These are phyloP conservation scores for Vinca minor DNA, from an alignment of 257 asterid species.

Conservation along the genomic window DNA sequence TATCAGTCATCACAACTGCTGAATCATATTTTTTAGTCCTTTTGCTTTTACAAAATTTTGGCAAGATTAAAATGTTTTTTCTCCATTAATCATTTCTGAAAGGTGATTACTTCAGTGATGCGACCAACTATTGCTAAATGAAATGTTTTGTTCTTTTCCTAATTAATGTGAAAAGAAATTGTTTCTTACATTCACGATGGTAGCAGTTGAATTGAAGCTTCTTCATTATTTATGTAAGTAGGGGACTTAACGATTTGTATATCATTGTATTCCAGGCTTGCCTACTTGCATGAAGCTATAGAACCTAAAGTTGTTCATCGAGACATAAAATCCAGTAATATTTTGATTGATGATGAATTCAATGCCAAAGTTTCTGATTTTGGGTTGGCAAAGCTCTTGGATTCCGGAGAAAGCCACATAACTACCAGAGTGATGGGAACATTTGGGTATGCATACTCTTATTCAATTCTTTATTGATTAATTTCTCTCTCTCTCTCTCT, in stretches of 20 bases:
- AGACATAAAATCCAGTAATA: conserved; percentile 94
- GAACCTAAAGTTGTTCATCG: conserved; percentile 97
- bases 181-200: neutral
- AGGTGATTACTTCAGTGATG: neutral
- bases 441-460: conserved; percentile 54
- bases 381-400: conserved; percentile 95
- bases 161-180: neutral
- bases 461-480: conserved; percentile 5
- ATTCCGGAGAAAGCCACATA: conserved; percentile 88
- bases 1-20: conserved; percentile 4
- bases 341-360: conserved; percentile 73
- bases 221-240: neutral
- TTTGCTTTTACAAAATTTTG: neutral
- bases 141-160: neutral
- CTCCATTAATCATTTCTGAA: neutral
- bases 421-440: conserved; percentile 99
- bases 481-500: no score
- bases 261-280: conserved; percentile 51
- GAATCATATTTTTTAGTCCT: neutral
- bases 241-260: neutral
- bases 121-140: neutral
- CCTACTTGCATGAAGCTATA: conserved; percentile 92
- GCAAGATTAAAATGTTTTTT: no score
- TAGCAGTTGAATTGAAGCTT: neutral
- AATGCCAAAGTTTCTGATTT: conserved; percentile 90